Base-by-base conservation (phyloP, 768 basidiomycete genomes). In the Mycena epipterygia region DNA sequence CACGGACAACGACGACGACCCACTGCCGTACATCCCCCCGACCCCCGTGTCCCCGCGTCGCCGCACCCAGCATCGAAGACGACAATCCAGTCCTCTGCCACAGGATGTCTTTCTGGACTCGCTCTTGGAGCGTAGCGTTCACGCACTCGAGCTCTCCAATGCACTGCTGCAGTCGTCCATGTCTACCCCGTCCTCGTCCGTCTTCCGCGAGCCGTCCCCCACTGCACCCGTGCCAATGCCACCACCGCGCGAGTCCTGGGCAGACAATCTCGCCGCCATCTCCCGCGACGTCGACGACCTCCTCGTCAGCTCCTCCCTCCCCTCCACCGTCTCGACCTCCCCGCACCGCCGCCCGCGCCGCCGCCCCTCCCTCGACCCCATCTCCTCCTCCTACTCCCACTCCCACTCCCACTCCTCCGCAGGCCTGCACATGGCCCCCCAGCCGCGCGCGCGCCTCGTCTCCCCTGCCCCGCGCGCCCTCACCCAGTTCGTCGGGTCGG, bases 121-220 rank as follows among this genome's bases (percentile, higher is more conserved):
- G n/a, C 83, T 95, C 19, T 86, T 95, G 2, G 93, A 90, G 67
- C 89, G 94, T 71, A 94, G 93, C 72, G 93, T 95, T 17, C 90
- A 94, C 80, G 94, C 94, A 1, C 84, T 96, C 12, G 95, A 95
- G 78, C 90, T 95, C 85, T 95, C 94, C 6, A 95, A 95, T 67
- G 87, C 90, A 3, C 83, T 95, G 14, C 83, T 96, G 13, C 91
- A 93, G 76, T 90, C 89, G 16, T 92, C 92, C 25, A 91, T 95
- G 74, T 88, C 90, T 44, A 91, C 94, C 0, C 91, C 92, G 71
- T 85, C 90, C 16, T 88, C 83, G 37, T 63, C 59, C 0, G 46
- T 81, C 87, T 41, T 84, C 84, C 37, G 66, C 17, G 52, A 67
- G 33, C 37, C 69, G 39, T 58, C 57, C 23, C 67, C 67, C 12